Evolutionary conservation across 306 rosid genomes (phyloP), one percentile per base, ranked within the genome.

Genomic region (Rosa multiflora): DNA sequence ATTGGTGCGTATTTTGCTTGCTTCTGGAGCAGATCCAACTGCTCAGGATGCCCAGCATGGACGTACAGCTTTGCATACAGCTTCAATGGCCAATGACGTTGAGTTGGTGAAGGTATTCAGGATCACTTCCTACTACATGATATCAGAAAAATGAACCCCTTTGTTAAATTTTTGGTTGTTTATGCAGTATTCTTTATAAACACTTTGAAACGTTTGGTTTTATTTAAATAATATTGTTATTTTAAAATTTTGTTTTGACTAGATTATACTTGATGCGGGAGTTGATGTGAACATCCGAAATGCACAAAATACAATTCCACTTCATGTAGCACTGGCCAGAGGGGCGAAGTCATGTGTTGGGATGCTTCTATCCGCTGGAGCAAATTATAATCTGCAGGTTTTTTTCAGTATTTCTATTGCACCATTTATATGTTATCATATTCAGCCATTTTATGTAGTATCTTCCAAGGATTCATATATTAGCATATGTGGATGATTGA

Each of bases 341-440:
- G 99, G 99, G 67, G 97, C 99, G 42, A 95, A 93, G 88, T 88
- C 94, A 79, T 93, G 98, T 80, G 87, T 93, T 81, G 90, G 96
- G 78, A 87, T 95, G 89, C 99, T 95, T 85, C 89, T 95, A 35
- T 83, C 91, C 76, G 86, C 94, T 74, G 99, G 98, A 78, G 98
- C 98, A 56, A 85, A 91, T 90, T 91, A 80, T 83, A 95, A 95
- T 87, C 83, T 91, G 85, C 99, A 95, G 98, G 99, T 95, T 83
- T 77, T 12, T 10, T 76, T 78, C 79, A 67, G 46, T 76, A 12
- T 48, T 69, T 48, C 68, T 4, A 5, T 79, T 64, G 62, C 68
- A 73, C 51, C 76, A 58, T 76, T 40, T 55, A 62, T 75, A 21
- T 56, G 10, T 56, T 0, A 56, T 56, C 62, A n/a, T 9, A 58